Percentiles rank a stretch among this genome's conserved stretches.
phyloP scores from a whole-genome alignment of 345 rosid genomes.

The thale cress (Arabidopsis thaliana) region TAIR10.1 NC_003076.8:4105501-4106000 shows the following conservation, averaged over 20 bases:
- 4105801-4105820: constrained; percentile 75
- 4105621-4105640: constrained; percentile 86
- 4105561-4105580: constrained; percentile 64
- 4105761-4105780: background rate
- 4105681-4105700: constrained; percentile 14
- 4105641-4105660: constrained; percentile 81
- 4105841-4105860: constrained; percentile 81
- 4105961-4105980: constrained; percentile 81
- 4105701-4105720: background rate
- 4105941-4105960: constrained; percentile 13
- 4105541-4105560: constrained; percentile 6
- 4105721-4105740: background rate
- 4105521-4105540: constrained; percentile 21
- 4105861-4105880: constrained; percentile 78
- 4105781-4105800: constrained; percentile 27
- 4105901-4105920: constrained; percentile 28
- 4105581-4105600: constrained; percentile 59
- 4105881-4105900: constrained; percentile 49
- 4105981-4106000: constrained; percentile 81
- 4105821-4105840: constrained; percentile 67
- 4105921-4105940: constrained; percentile 13
- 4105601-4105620: constrained; percentile 56
- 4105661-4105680: constrained; percentile 47
- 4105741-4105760: background rate
- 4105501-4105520: constrained; percentile 23